Evolutionary conservation across 2,329 filamentous ascomycete genomes (phyloP).

Genomic region (Venturia asperata): DNA sequence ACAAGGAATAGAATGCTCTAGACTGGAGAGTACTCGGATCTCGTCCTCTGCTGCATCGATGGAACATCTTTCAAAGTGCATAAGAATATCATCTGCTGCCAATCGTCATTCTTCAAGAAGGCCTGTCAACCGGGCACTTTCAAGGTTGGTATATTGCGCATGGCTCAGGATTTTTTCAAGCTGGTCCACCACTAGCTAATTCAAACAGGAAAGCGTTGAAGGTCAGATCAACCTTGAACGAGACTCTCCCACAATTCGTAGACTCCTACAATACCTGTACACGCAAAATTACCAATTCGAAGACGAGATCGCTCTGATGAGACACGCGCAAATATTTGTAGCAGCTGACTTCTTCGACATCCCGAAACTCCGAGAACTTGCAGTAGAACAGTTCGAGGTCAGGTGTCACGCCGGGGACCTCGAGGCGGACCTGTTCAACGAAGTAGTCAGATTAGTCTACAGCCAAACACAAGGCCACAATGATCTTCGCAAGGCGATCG

Average conservation of each 20-base stretch:
- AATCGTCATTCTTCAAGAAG: neutral
- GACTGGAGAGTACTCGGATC: neutral
- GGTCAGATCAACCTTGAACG: neutral
- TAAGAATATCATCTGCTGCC: neutral
- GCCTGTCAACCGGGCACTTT: neutral
- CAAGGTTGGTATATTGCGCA: neutral
- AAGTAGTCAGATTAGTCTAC: neutral
- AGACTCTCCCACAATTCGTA: neutral
- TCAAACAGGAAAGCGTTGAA: neutral
- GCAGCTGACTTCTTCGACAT: neutral
- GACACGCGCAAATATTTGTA: neutral
- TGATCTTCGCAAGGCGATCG: neutral
- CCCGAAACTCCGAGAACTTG: neutral
- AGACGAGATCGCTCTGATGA: neutral
- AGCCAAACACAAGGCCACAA: neutral
- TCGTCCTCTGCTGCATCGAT: neutral
- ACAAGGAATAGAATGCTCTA: neutral
- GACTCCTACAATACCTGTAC: neutral
- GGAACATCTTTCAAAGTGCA: slow-evolving; percentile 1
- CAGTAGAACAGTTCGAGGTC: neutral
- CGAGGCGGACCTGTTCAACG: neutral
- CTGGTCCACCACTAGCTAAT: neutral
- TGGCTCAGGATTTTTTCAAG: neutral
- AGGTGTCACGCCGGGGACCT: neutral
- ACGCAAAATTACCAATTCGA: neutral